Evolutionary conservation across 1,284 basidiomycete genomes (phyloP), one percentile per base, ranked within the genome.

Genomic region (Marasmius fiardii): DNA sequence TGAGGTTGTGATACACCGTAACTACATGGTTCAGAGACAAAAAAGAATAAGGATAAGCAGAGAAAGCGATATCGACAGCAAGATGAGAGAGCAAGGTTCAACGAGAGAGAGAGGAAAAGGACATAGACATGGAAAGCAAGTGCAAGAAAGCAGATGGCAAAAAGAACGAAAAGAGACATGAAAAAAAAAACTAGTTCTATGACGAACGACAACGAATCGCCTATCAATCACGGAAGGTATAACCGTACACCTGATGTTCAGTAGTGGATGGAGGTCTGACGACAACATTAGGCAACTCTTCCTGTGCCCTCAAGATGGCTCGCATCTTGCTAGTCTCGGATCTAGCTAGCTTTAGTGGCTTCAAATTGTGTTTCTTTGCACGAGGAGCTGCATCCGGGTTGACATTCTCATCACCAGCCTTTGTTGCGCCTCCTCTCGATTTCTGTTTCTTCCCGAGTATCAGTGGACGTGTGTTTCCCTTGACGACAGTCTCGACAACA

Each of bases 301-400:
- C 76, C 51, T 67, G 60, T 63, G 70, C 68, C 58, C 75, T 67
- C 58, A 80, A 71, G 35, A 66, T 56, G 18, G 71, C 83, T 55
- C 84, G 81, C 65, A 78, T 69, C 69, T 80, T 85, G 64, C 74
- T 78, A 33, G 84, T 86, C 60, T 86, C 83, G 37, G 78, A 83
- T 59, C 84, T 74, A 50, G 71, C 71, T 54, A 88, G 79, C 59
- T 76, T 78, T 61, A 85, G 68, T 56, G 80, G 77, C 72, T 79
- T 83, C 67, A 85, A 64, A 61, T 75, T 65, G 56, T 70, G 68
- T 64, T 65, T 78, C 63, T 70, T 76, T 39, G 43, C 34, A 50
- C 56, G 48, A 55, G 67, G 61, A 56, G 58, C 57, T 50, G 50
- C 60, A 57, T 64, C 63, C 43, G 71, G 71, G 48, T 63, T 63